Conservation (phyloP, 148 eudicot species). For the Camellia lanceoleosa region DNA sequence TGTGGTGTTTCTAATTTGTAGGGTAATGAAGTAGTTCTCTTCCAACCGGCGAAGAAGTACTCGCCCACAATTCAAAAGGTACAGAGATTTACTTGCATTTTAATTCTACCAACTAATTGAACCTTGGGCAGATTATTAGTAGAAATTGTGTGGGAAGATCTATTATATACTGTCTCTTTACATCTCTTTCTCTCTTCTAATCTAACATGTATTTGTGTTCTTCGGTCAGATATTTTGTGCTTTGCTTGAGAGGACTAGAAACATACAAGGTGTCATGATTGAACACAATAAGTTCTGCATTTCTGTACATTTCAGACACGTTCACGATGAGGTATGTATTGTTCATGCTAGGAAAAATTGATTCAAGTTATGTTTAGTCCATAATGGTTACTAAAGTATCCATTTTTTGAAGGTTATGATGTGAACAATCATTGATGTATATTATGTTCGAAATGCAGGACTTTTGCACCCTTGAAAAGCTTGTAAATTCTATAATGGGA, state of each 20-base stretch:
- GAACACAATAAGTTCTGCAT: constrained; percentile 65
- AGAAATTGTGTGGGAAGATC: background rate
- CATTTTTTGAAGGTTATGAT: background rate
- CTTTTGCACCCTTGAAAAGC: constrained; percentile 33
- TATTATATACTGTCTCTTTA: background rate
- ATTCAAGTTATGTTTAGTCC: background rate
- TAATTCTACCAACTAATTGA: background rate
- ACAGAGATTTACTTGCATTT: background rate
- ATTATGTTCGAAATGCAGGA: constrained; percentile 29
- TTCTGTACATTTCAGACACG: constrained; percentile 62
- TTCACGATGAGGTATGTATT: constrained; percentile 40
- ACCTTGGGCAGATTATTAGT: background rate
- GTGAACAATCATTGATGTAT: too few relatives aligned
- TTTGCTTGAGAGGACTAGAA: constrained; percentile 39
- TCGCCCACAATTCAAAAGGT: constrained; percentile 51
- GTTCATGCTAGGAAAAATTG: background rate
- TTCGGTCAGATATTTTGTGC: constrained; percentile 34
- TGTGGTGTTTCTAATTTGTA: constrained; percentile 17
- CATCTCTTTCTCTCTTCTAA: background rate
- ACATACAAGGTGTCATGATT: constrained; percentile 43
- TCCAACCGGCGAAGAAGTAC: constrained; percentile 56
- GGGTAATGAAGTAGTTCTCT: constrained; percentile 55
- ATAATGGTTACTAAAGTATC: background rate
- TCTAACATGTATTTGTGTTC: background rate
- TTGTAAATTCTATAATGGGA: constrained; percentile 30